Conservation (phyloP, 768 basidiomycete genomes). For the Rhizopogon rudus region DNA sequence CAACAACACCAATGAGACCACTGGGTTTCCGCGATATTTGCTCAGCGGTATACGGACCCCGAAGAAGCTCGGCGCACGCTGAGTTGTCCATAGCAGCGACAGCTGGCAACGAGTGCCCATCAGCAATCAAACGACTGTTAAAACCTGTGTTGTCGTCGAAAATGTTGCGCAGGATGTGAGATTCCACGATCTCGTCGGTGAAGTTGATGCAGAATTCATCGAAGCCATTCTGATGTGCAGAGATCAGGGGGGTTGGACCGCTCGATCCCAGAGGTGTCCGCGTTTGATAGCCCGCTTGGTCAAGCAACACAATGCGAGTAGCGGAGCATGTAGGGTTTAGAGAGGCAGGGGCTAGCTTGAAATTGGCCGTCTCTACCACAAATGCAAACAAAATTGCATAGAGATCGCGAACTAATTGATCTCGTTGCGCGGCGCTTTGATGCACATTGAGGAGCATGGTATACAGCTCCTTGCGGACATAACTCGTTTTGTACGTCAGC, state of each 20-base stretch:
- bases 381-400: constrained; percentile 62
- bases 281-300: constrained; percentile 54
- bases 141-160: constrained; percentile 47
- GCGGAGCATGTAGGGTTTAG: constrained; percentile 33
- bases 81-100: constrained; percentile 50
- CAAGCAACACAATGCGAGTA: constrained; percentile 49
- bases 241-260: constrained; percentile 45
- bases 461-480: constrained; percentile 54
- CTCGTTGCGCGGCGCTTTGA: constrained; percentile 49
- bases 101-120: constrained; percentile 47
- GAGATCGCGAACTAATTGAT: constrained; percentile 51
- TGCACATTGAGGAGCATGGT: constrained; percentile 48
- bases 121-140: constrained; percentile 41
- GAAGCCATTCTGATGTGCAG: constrained; percentile 52
- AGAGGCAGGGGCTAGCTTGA: constrained; percentile 43
- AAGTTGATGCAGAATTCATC: constrained; percentile 62
- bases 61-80: constrained; percentile 52
- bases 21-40: constrained; percentile 46
- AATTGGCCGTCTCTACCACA: constrained; percentile 60
- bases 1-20: constrained; percentile 53
- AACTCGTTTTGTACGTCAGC: constrained; percentile 53
- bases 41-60: constrained; percentile 45
- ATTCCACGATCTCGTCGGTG: constrained; percentile 54
- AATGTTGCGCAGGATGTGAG: constrained; percentile 44
- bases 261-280: constrained; percentile 38